Percentiles rank a stretch among this genome's conserved stretches.
phyloP scores from a whole-genome alignment of 306 rosid genomes.

The Inga laurina region DNA sequence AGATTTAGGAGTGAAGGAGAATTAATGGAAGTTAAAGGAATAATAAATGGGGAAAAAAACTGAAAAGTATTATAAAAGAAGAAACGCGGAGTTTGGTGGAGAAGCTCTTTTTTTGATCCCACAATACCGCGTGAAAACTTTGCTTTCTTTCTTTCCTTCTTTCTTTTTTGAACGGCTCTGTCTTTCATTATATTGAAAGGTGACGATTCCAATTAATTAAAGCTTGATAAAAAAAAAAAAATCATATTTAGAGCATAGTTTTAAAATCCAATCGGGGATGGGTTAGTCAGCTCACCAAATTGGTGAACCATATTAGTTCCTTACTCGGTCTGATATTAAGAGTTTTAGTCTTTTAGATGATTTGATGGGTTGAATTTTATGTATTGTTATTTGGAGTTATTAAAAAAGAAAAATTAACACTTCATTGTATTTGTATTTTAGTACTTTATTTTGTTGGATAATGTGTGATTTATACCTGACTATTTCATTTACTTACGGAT shows the following conservation, averaged over 20 bases:
- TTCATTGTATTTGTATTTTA: no score
- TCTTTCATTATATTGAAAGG: neutral
- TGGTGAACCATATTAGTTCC: no score
- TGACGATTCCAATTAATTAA: neutral
- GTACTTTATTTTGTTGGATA: no score
- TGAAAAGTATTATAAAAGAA: neutral
- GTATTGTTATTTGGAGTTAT: no score
- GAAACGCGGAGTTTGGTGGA: conserved; percentile 3
- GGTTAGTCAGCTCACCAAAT: no score
- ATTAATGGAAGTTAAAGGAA: neutral
- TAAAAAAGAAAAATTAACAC: no score
- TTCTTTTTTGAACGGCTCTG: no score
- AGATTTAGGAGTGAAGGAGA: neutral
- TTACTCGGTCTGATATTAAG: no score
- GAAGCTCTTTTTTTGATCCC: neutral
- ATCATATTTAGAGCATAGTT: neutral
- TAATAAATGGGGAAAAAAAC: neutral
- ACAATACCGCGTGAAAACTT: conserved; percentile 17
- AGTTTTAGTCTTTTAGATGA: no score
- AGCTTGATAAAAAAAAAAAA: neutral
- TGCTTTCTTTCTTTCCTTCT: neutral
- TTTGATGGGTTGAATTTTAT: no score
- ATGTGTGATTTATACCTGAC: neutral
- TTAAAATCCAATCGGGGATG: no score
- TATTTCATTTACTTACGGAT: no score